Evolutionary conservation across 2,329 filamentous ascomycete genomes (phyloP), one percentile per base, ranked within the genome.

Genomic region (Thermothelomyces thermophilus): DNA sequence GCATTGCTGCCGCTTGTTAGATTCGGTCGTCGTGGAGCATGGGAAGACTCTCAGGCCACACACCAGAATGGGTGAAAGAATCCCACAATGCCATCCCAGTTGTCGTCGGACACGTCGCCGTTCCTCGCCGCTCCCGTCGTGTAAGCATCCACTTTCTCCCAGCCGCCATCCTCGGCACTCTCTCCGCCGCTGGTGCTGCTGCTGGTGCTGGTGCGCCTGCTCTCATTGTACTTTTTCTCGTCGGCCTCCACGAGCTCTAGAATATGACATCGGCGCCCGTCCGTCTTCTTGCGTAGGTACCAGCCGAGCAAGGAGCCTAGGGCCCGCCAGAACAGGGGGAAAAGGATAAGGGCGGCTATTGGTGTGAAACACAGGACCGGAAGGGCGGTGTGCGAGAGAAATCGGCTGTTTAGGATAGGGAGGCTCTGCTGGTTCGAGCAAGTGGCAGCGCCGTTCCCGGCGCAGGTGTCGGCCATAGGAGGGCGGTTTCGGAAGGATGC

Each of bases 31-130:
- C 1, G 6, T 5, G 8, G 5, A 16, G 3, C 3, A 10, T n/a
- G 3, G 22, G 24, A n/a, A n/a, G n/a, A 19, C 7, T 9, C 14
- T 14, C 14, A 10, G 33, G 13, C n/a, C 13, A 36, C 77, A 56
- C 73, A 91, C 87, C 93, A 97, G 67, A 96, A 98, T 1, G 93
- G 93, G 67, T 98, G 93, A 65, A 98, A 95, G 76, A 98, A 97
- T 41, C 89, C 93, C 55, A 97, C 81, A 46, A 96, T 82, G 28
- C 90, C 90, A 54, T 83, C 75, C 87, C 87, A 96, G 40, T 85
- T 76, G 57, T 77, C 72, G 51, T 76, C 73, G 10, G 65, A 68
- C 48, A 68, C 68, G 48, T 68, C 64, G 41, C 64, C 63, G 51
- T 64, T 62, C 66, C 67, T 55, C 65, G 72, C 60, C 13, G 61